Base-by-base conservation (phyloP, 2,329 filamentous ascomycete genomes). In the Fusarium pseudograminearum region DNA sequence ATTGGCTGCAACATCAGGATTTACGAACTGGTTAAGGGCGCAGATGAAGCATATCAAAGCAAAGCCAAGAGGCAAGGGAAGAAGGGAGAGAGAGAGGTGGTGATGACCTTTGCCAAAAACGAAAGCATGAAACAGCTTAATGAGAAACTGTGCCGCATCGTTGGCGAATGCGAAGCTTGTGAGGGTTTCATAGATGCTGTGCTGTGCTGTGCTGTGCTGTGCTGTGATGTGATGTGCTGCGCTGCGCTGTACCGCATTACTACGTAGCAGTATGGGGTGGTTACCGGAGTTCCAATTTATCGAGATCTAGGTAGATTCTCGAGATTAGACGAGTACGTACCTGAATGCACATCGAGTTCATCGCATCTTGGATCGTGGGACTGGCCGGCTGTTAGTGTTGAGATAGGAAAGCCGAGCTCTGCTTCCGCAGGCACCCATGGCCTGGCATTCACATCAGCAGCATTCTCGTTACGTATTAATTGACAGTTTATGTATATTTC, bases 231-330 rank as follows among this genome's bases (percentile, higher is more conserved):
- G 20, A 7, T 34, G 38, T 41, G 12, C 20, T 41, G 12, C 22
- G 15, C 22, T n/a, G 12, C 14, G 22, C 22, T n/a, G 46, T n/a
- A 34, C 15, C n/a, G 20, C 18, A n/a, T n/a, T 28, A 15, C 18
- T 38, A 20, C 11, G 11, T 40, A 30, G 22, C 16, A 28, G 44
- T 47, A 63, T 56, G 61, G 45, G 59, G 28, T 60, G 24, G 16
- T 26, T 40, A n/a, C 26, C 36, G 31, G 31, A 63, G 44, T 24
- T 33, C 30, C 48, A 60, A 40, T 33, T 54, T 65, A 66, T 66
- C 61, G 61, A 66, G 61, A 66, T 66, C 55, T 66, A 66, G 47
- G 61, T 55, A 66, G 55, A 66, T 66, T 66, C 56, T 65, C 46
- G 61, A 65, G 54, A 65, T 65, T 65, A 64, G 31, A 65, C 61